phyloP scores from a whole-genome alignment of 1,284 basidiomycete species.

The Ganoderma sinense region DNA sequence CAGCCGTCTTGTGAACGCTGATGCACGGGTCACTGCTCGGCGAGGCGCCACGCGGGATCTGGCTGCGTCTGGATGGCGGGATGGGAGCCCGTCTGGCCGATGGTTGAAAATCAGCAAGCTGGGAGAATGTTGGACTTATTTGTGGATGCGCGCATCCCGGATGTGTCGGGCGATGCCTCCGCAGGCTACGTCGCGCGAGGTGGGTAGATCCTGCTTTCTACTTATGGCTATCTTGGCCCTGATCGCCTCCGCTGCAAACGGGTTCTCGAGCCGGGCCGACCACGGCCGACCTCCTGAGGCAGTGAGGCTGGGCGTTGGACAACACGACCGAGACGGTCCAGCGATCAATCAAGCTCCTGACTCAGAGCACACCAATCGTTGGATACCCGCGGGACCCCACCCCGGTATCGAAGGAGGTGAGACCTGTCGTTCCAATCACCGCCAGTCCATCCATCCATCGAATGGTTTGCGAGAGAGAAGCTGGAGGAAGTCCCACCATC shows the following conservation, averaged over 20 bases:
- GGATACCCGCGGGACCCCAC: neutral
- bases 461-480: neutral
- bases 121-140: neutral
- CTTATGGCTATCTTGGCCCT: conserved; percentile 13
- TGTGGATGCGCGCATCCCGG: neutral
- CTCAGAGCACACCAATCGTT: neutral
- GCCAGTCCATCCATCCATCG: neutral
- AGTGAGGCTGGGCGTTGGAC: too few species aligned
- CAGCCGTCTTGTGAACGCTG: conserved; percentile 10
- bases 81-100: neutral
- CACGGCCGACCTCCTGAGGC: neutral
- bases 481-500: neutral
- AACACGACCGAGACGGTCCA: neutral
- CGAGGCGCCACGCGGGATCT: neutral
- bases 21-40: neutral
- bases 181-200: conserved; percentile 4
- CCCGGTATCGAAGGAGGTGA: neutral
- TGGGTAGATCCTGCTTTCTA: conserved; percentile 12
- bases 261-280: conserved; percentile 27
- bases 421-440: neutral
- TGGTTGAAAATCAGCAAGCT: neutral
- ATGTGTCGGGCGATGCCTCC: conserved; percentile 9
- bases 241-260: conserved; percentile 14
- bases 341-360: neutral
- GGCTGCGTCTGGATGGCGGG: neutral